These are phyloP conservation scores for Papilionanthe hybrid DNA, from an alignment of 116 monocot species.

Conservation along the genomic window DNA sequence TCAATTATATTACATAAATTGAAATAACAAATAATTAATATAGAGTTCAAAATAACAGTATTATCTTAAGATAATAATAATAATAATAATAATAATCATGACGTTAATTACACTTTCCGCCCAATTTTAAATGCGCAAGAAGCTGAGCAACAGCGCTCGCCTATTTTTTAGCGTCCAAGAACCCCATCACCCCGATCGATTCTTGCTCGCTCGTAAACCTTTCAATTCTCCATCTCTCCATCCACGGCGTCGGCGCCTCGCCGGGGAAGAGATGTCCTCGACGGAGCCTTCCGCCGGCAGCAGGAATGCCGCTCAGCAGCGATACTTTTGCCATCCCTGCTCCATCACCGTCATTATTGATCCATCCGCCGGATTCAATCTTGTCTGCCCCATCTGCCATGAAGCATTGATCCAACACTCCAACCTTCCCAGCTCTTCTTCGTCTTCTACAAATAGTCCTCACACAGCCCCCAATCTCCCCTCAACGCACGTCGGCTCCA, in stretches of 20 bases:
- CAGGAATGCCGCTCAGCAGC: conserved; percentile 7
- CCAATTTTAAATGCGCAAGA: too few relatives aligned
- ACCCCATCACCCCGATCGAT: too few relatives aligned
- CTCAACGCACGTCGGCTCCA: neutral
- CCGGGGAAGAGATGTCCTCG: conserved; percentile 16
- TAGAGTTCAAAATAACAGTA: too few relatives aligned
- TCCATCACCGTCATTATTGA: conserved; percentile 24
- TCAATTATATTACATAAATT: too few relatives aligned
- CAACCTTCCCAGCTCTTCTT: conserved; percentile 16
- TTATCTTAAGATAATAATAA: too few relatives aligned
- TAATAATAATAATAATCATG: too few relatives aligned
- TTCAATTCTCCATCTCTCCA: neutral
- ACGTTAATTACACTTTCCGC: too few relatives aligned
- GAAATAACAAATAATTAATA: too few relatives aligned
- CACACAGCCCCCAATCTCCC: neutral
- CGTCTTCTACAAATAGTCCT: conserved; percentile 25
- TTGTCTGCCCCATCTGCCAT: conserved; percentile 39
- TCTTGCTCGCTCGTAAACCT: too few relatives aligned
- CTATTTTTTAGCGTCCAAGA: too few relatives aligned
- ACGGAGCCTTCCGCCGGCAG: conserved; percentile 4
- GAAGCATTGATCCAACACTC: conserved; percentile 45
- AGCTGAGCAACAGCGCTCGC: too few relatives aligned
- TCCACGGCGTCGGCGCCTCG: neutral
- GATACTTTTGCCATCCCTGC: conserved; percentile 69
- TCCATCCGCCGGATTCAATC: conserved; percentile 11